phyloP scores from a whole-genome alignment of 306 rosid genomes.

The Psophocarpus tetragonolobus region DNA sequence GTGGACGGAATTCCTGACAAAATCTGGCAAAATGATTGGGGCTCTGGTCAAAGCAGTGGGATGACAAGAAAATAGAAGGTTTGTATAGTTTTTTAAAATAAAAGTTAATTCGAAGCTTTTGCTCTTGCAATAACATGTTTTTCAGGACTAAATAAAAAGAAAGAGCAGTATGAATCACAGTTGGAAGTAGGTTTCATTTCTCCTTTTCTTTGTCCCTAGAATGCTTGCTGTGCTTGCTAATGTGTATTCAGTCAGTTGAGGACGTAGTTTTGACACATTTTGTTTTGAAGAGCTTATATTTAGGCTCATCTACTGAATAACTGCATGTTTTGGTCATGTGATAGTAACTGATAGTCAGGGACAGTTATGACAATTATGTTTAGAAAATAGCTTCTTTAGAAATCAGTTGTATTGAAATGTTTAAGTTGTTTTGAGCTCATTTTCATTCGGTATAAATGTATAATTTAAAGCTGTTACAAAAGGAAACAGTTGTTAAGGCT shows the following conservation, averaged over 20 bases:
- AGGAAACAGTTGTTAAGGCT: neutral
- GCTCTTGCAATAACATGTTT: slow-evolving; percentile 34
- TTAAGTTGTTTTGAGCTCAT: neutral
- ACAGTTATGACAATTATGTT: too few species aligned
- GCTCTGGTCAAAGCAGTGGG: slow-evolving; percentile 97
- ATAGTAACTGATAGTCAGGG: too few species aligned
- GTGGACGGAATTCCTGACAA: slow-evolving; percentile 92
- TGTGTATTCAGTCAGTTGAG: slow-evolving; percentile 1
- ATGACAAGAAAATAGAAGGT: slow-evolving; percentile 97
- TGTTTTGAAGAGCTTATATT: slow-evolving; percentile 10
- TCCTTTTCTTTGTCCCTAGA: neutral
- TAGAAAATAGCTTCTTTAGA: too few species aligned
- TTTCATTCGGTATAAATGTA: slow-evolving; percentile 6
- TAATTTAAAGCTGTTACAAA: slow-evolving; percentile 1
- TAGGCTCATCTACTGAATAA: neutral
- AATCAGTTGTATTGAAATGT: too few species aligned
- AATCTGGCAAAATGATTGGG: slow-evolving; percentile 99
- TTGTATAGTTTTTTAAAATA: neutral
- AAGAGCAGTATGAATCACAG: slow-evolving; percentile 82
- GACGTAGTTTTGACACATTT: neutral
- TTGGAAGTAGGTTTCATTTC: slow-evolving; percentile 52
- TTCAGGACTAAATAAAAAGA: slow-evolving; percentile 72
- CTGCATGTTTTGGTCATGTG: neutral
- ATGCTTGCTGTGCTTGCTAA: slow-evolving; percentile 18
- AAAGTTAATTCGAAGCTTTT: slow-evolving; percentile 16